Percentiles rank a stretch among this genome's conserved stretches.
phyloP scores from a whole-genome alignment of 2,329 filamentous ascomycete species.

The Whalleya microplaca region DNA sequence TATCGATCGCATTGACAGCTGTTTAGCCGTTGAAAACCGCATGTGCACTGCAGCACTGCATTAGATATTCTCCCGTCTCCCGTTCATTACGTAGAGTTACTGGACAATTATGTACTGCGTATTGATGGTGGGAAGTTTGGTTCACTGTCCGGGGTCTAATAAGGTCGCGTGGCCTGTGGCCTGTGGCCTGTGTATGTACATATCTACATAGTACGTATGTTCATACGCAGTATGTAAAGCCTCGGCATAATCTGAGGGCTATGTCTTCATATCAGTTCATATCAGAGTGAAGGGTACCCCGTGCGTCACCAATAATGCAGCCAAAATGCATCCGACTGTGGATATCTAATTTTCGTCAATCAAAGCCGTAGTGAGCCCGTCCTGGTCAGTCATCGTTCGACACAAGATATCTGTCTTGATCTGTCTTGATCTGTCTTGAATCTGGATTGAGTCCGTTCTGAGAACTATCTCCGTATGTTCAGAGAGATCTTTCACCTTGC shows the following conservation, averaged over 20 bases:
- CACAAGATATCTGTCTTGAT: not conserved
- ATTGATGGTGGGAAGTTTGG: no score
- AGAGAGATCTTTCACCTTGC: not conserved
- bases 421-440: no score
- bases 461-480: not conserved
- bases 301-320: not conserved
- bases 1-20: not conserved
- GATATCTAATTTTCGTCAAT: not conserved
- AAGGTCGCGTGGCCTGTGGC: no score
- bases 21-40: not conserved
- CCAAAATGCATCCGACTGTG: not conserved
- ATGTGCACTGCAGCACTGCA: not conserved
- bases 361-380: not conserved
- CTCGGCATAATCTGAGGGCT: not conserved
- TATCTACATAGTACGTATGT: no score
- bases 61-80: no score
- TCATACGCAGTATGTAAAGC: no score
- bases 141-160: not conserved
- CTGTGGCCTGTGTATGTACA: not conserved
- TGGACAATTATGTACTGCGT: no score
- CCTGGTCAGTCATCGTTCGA: not conserved
- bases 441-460: no score
- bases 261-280: no score
- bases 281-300: not conserved
- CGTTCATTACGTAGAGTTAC: not conserved